Evolutionary conservation across 805 yeast species (phyloP).

Genomic region (Ogataea henricii): DNA sequence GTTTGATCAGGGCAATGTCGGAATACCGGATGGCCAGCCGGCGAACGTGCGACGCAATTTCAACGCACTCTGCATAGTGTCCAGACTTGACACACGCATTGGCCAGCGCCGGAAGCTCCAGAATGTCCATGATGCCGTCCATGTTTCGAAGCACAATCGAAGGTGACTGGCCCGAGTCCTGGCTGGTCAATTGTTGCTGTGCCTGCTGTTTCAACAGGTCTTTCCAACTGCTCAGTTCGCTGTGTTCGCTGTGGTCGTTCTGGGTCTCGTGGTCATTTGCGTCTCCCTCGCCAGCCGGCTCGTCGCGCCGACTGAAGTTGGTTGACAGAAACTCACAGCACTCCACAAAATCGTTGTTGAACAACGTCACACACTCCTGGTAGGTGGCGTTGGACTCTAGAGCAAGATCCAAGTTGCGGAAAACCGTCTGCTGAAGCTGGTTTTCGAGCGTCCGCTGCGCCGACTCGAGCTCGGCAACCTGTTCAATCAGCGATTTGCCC

Average conservation of each 20-base stretch:
- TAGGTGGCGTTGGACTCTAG: conserved; percentile 38
- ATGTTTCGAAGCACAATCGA: conserved; percentile 57
- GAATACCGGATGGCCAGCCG: conserved; percentile 73
- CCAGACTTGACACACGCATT: conserved; percentile 84
- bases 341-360: conserved; percentile 35
- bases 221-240: conserved; percentile 25
- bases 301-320: conserved; percentile 31
- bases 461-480: conserved; percentile 72
- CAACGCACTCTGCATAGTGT: conserved; percentile 86
- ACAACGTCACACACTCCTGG: conserved; percentile 37
- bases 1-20: conserved; percentile 50
- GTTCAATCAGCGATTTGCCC: conserved; percentile 54
- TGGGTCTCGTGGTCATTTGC: conserved; percentile 6
- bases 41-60: conserved; percentile 72
- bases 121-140: conserved; percentile 71
- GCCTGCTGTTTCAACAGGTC: conserved; percentile 23
- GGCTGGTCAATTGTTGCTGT: conserved; percentile 12
- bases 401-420: conserved; percentile 47
- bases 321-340: conserved; percentile 35
- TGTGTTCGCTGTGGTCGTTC: conserved; percentile 8
- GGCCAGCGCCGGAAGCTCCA: conserved; percentile 83
- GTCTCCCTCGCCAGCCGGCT: conserved; percentile 5
- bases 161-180: conserved; percentile 21
- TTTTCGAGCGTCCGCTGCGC: conserved; percentile 50
- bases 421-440: conserved; percentile 43